Percentiles rank a stretch among this genome's conserved stretches.
These are phyloP conservation scores for Selenicereus undatus DNA, from an alignment of 148 eudicot genomes.

Conservation along the genomic window DNA sequence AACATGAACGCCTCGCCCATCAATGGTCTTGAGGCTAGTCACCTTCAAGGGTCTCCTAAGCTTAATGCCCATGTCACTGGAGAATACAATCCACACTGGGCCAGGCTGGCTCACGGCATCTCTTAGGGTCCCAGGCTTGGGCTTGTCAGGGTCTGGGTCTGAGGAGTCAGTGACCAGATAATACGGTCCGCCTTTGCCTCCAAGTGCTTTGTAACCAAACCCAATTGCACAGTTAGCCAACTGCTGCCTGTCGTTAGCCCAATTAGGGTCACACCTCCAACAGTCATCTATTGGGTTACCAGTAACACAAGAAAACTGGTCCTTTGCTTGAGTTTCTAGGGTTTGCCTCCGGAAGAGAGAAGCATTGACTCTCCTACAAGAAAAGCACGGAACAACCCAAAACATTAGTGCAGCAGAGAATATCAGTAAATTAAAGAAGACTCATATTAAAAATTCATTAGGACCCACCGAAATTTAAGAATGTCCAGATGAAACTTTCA, in stretches of 20 bases:
- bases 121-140: slow-evolving; percentile 65
- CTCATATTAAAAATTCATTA: not conserved
- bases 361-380: slow-evolving; percentile 68
- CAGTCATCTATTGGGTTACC: slow-evolving; percentile 91
- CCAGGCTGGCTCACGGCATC: slow-evolving; percentile 66
- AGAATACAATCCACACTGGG: slow-evolving; percentile 66
- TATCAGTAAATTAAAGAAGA: not conserved
- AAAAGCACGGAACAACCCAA: slow-evolving; percentile 22
- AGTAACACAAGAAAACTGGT: slow-evolving; percentile 47
- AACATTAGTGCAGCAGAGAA: not conserved
- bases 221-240: slow-evolving; percentile 80
- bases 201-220: slow-evolving; percentile 58
- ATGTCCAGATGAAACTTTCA: slow-evolving; percentile 12
- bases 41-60: slow-evolving; percentile 50
- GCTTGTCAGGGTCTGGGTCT: slow-evolving; percentile 53
- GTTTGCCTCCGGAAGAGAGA: slow-evolving; percentile 62
- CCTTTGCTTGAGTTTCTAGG: slow-evolving; percentile 30
- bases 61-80: slow-evolving; percentile 51
- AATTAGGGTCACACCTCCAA: slow-evolving; percentile 78
- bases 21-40: slow-evolving; percentile 61
- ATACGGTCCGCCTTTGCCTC: slow-evolving; percentile 72
- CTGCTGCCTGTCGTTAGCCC: slow-evolving; percentile 59
- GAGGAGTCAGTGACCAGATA: slow-evolving; percentile 63
- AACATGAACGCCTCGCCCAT: slow-evolving; percentile 69
- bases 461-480: not conserved